Evolutionary conservation across 345 rosid species (phyloP).

Genomic region (Sisymbrium altissimum): DNA sequence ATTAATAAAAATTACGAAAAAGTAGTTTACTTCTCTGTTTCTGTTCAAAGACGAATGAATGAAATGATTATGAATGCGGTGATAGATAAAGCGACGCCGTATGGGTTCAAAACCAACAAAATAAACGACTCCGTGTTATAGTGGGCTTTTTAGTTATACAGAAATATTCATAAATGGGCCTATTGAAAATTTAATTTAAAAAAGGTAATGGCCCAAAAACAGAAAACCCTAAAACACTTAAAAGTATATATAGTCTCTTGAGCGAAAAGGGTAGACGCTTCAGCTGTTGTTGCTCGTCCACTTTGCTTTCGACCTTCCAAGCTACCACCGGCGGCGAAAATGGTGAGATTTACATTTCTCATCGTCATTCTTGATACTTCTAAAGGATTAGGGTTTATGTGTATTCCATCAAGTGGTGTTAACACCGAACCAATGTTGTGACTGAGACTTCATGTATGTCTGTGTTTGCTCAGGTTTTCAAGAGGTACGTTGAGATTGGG

Average conservation of each 20-base stretch:
- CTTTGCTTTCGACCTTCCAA: slow-evolving; percentile 4
- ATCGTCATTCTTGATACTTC: neutral
- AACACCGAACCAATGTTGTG: neutral
- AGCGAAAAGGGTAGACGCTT: neutral
- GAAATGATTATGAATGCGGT: too few relatives aligned
- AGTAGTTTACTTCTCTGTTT: neutral
- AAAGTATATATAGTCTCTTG: neutral
- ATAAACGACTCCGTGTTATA: neutral
- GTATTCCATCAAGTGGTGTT: neutral
- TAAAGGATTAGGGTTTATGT: neutral
- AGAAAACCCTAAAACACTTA: neutral
- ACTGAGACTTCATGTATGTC: neutral
- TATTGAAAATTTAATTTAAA: neutral
- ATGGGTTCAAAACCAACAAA: too few relatives aligned
- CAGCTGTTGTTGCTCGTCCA: neutral
- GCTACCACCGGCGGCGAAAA: slow-evolving; percentile 28
- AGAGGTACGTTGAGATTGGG: slow-evolving; percentile 95
- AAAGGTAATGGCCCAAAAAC: neutral
- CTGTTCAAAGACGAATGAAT: neutral
- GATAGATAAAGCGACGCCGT: too few relatives aligned
- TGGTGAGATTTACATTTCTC: slow-evolving; percentile 23
- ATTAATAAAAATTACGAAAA: neutral
- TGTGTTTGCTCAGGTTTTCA: slow-evolving; percentile 57
- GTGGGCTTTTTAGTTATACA: neutral
- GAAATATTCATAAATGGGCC: neutral